A percentile compares a stretch with the other conserved stretches of the same genome.
These are phyloP conservation scores for Fagopyrum homotropicum DNA, from an alignment of 148 eudicot genomes.

Conservation along the genomic window DNA sequence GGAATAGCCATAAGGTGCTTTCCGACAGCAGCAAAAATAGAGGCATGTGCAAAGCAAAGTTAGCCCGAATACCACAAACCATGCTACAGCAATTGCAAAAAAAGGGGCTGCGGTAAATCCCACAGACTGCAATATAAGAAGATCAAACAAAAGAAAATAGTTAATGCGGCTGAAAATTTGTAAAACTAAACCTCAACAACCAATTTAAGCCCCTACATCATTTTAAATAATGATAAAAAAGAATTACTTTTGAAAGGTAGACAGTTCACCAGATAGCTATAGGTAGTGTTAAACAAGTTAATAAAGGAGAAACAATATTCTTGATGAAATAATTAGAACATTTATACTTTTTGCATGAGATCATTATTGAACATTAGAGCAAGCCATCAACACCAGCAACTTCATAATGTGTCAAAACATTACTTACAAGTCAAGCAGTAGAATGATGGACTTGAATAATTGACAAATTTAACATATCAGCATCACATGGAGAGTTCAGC, in stretches of 20 bases:
- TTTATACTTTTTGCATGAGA: neutral
- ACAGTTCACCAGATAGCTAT: neutral
- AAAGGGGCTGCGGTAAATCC: constrained; percentile 48
- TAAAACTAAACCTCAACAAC: neutral
- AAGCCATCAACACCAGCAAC: neutral
- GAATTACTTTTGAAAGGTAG: neutral
- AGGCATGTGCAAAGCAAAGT: constrained; percentile 38
- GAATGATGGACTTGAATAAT: neutral
- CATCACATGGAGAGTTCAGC: neutral
- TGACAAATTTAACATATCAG: neutral
- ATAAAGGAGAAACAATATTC: neutral
- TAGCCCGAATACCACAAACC: constrained; percentile 53
- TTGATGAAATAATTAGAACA: neutral
- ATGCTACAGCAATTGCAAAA: constrained; percentile 37
- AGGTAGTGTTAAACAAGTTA: neutral
- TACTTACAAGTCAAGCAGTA: neutral
- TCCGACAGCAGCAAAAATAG: constrained; percentile 41
- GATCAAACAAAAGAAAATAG: neutral
- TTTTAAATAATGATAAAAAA: neutral
- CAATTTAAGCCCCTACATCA: neutral
- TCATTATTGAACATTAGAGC: neutral
- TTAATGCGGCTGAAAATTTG: neutral
- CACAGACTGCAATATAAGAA: constrained; percentile 40
- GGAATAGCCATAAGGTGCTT: constrained; percentile 46
- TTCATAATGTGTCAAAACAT: neutral